Evolutionary conservation across 371 early-diverging fungal species (phyloP), one percentile per base, ranked within the genome.

Genomic region (Lichtheimia hyalospora): DNA sequence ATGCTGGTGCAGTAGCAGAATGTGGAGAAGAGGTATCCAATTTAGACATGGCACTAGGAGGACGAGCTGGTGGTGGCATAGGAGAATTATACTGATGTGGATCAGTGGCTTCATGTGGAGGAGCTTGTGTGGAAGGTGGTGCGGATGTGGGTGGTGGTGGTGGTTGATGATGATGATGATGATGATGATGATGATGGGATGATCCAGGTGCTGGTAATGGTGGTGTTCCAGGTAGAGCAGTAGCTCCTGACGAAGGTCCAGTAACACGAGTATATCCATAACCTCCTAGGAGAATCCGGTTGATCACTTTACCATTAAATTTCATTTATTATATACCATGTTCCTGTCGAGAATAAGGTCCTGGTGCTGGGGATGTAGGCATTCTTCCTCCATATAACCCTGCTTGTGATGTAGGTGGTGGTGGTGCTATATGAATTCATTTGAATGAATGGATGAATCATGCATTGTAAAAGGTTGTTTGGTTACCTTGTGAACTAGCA

Each of bases 1-100:
- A 81, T 21, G 81, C 81, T 40, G 74, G 66, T n/a, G 54, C 61
- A 13, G 57, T 50, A 3, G 62, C 40, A n/a, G 50, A 10, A 41
- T 52, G 42, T 15, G 64, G 40, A 44, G 63, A 52, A 18, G 41
- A 43, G 52, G 64, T 27, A 57, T 39, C 39, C n/a, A 16, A 23
- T 25, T 52, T 60, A 16, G 49, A n/a, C 13, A 51, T 23, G 3
- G 21, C 21, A 27, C 52, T 14, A 8, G 60, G 60, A 23, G 60
- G 51, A 18, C 60, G 52, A 23, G 60, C 52, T 25, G 53, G 24
- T 42, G 60, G 52, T 50, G 58, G 49, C 49, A 50, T 62, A 20
- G 52, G 24, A 56, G 62, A 24, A 34, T 6, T 34, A 34, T 34
- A 34, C 16, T 56, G 56, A 50, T 50, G 57, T 21, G 57, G 56